A percentile compares a stretch with the other conserved stretches of the same genome.
phyloP scores from a whole-genome alignment of 495 filamentous ascomycete species.

The Hypoxylon fragiforme region DNA sequence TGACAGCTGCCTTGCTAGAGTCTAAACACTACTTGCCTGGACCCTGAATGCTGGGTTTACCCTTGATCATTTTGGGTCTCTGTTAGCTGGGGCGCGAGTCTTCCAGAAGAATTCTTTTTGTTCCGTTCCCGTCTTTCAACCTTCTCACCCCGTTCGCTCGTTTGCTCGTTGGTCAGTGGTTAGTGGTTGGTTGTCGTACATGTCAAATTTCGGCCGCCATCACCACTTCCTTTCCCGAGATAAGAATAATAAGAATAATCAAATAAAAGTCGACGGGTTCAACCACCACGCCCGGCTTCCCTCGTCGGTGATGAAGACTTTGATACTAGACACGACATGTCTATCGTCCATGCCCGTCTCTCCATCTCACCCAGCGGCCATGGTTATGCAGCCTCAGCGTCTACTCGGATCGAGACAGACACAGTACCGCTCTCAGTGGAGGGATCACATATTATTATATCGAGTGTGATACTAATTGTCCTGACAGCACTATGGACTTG shows the following conservation, averaged over 20 bases:
- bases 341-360: constrained; percentile 14
- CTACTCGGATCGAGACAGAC: constrained; percentile 15
- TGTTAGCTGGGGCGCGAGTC: neutral
- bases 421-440: constrained; percentile 21
- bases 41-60: neutral
- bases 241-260: neutral
- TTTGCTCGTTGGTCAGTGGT: neutral
- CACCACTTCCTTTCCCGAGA: neutral
- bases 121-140: neutral
- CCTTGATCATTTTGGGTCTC: neutral
- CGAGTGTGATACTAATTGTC: constrained; percentile 10
- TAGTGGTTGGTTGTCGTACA: neutral
- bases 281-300: neutral
- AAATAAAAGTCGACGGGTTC: neutral
- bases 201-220: neutral
- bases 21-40: too few species aligned
- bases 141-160: neutral
- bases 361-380: constrained; percentile 4
- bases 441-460: constrained; percentile 18
- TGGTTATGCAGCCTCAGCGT: constrained; percentile 1
- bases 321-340: constrained; percentile 16
- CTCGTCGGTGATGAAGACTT: constrained; percentile 9
- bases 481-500: constrained; percentile 26
- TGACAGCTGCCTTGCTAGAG: too few species aligned
- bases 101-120: neutral